phyloP scores from a whole-genome alignment of 805 yeast species.

The Saccharomyces eubayanus region DNA sequence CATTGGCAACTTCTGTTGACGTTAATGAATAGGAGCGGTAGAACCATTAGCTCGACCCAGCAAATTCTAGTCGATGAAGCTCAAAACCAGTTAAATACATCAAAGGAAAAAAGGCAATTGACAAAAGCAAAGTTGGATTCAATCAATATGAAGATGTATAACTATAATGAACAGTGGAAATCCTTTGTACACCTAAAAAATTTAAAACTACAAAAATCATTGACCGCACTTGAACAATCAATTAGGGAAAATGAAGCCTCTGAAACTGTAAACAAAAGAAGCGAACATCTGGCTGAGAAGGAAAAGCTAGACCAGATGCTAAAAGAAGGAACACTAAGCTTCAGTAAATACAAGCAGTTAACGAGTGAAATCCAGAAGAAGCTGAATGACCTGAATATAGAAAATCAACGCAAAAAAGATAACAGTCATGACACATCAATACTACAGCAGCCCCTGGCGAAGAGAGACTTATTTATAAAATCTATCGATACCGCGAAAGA shows the following conservation, averaged over 20 bases:
- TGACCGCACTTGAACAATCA: slow-evolving; percentile 14
- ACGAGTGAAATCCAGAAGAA: slow-evolving; percentile 10
- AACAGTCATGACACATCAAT: neutral
- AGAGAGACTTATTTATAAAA: slow-evolving; percentile 11
- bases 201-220: slow-evolving; percentile 12
- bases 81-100: slow-evolving; percentile 2
- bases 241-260: slow-evolving; percentile 10
- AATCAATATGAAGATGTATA: slow-evolving; percentile 9
- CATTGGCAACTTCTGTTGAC: slow-evolving; percentile 4
- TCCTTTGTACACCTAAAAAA: slow-evolving; percentile 10
- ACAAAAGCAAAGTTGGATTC: slow-evolving; percentile 16
- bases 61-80: slow-evolving; percentile 14
- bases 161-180: slow-evolving; percentile 5
- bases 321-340: slow-evolving; percentile 9
- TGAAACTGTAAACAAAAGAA: slow-evolving; percentile 12
- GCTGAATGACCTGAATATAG: slow-evolving; percentile 9
- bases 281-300: slow-evolving; percentile 12
- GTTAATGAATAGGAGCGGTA: neutral
- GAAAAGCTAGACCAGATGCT: slow-evolving; percentile 9
- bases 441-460: neutral
- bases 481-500: slow-evolving; percentile 18
- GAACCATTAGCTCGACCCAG: slow-evolving; percentile 9
- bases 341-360: slow-evolving; percentile 3
- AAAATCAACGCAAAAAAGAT: neutral
- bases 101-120: slow-evolving; percentile 10